A percentile compares a stretch with the other conserved stretches of the same genome.
These are phyloP conservation scores for Leptosphaerulina australis DNA, from an alignment of 2,329 filamentous ascomycete genomes.

Conservation along the genomic window DNA sequence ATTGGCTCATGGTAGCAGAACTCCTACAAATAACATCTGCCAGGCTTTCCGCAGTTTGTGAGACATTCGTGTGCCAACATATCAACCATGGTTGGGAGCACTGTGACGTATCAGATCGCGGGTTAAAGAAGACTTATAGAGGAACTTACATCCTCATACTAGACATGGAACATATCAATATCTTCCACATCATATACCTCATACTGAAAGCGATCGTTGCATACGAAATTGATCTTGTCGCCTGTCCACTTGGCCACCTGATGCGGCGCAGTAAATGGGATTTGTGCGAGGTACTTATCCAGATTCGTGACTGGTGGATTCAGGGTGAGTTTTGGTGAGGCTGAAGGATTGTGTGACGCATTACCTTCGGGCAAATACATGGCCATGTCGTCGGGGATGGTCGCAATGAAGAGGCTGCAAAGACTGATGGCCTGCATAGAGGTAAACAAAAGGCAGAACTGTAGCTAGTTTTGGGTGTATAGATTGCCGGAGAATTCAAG, in stretches of 20 bases:
- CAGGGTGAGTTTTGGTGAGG: not conserved
- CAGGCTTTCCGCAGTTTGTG: not conserved
- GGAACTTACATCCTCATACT: not conserved
- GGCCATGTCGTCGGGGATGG: not conserved
- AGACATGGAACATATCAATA: slow-evolving; percentile 1
- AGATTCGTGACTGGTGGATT: not conserved
- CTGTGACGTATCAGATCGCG: not conserved
- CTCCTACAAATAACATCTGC: not conserved
- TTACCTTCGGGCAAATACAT: not conserved
- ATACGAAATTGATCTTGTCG: not conserved
- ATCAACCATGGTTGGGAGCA: slow-evolving; percentile 8
- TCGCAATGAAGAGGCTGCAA: too few species aligned
- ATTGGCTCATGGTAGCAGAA: not conserved
- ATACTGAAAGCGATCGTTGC: not conserved
- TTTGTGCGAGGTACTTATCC: not conserved
- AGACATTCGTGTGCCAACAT: not conserved
- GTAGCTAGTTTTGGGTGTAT: not conserved
- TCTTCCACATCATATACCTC: not conserved
- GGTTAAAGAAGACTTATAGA: not conserved
- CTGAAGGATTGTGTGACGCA: not conserved
- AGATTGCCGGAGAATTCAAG: not conserved
- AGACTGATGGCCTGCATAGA: not conserved
- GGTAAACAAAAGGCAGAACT: not conserved
- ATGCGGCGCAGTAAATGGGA: not conserved
- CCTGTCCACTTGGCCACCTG: not conserved